Percentiles rank a stretch among this genome's conserved stretches.
Evolutionary conservation across 495 filamentous ascomycete species (phyloP).

Genomic region (Paragyromitra xinjiangensis): DNA sequence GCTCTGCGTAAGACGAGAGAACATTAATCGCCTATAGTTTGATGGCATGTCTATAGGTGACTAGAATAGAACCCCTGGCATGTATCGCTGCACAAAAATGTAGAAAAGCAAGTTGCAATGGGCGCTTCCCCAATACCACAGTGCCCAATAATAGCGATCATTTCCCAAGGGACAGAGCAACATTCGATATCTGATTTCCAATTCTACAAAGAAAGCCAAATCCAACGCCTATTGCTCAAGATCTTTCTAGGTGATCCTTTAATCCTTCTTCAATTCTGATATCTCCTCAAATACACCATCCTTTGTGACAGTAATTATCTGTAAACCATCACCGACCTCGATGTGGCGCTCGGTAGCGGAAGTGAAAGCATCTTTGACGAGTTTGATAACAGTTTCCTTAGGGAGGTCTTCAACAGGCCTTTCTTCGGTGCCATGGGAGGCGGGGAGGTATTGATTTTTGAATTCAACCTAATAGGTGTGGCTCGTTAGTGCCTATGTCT

Average conservation of each 20-base stretch:
- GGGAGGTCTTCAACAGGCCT: constrained; percentile 67
- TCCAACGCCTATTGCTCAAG: constrained; percentile 30
- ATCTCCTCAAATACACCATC: constrained; percentile 84
- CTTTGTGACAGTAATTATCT: constrained; percentile 77
- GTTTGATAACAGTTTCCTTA: constrained; percentile 75
- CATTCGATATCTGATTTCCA: constrained; percentile 47
- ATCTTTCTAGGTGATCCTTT: constrained; percentile 49
- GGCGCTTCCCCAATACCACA: not conserved
- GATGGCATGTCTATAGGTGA: not conserved
- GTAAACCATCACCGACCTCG: constrained; percentile 94
- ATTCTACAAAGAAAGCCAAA: constrained; percentile 51
- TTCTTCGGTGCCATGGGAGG: constrained; percentile 73
- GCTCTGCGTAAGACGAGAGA: not conserved
- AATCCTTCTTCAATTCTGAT: constrained; percentile 88
- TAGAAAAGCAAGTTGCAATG: not conserved
- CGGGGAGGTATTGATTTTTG: constrained; percentile 97
- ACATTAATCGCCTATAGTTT: not conserved
- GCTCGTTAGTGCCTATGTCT: constrained; percentile 4
- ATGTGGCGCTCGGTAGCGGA: constrained; percentile 98
- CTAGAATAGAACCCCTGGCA: not conserved
- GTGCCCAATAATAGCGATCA: not conserved
- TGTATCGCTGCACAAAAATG: not conserved
- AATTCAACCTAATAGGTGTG: constrained; percentile 76
- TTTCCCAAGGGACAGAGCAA: constrained; percentile 6
- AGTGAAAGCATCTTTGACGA: constrained; percentile 97